phyloP scores from a whole-genome alignment of 2,329 filamentous ascomycete genomes.

The Ceratocystis smalleyi region DNA sequence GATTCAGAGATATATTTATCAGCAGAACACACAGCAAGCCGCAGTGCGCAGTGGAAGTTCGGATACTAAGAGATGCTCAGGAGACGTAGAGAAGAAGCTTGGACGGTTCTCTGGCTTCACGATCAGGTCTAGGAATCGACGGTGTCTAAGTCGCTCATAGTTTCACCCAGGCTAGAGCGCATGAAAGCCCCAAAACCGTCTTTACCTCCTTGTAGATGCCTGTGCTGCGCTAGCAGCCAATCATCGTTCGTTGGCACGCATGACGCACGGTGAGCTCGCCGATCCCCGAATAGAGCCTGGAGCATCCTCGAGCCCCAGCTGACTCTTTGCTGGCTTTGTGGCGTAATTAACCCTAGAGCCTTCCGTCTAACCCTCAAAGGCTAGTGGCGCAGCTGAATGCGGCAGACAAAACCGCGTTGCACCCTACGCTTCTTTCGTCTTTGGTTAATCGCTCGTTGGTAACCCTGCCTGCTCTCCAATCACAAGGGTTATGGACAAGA shows the following conservation, averaged over 20 bases:
- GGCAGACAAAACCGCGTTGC: too few relatives aligned
- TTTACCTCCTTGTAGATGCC: not conserved
- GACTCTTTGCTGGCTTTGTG: not conserved
- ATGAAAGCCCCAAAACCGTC: too few relatives aligned
- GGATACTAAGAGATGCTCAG: too few relatives aligned
- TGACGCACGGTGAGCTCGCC: slow-evolving; percentile 3
- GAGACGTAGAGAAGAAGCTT: not conserved
- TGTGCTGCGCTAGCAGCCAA: not conserved
- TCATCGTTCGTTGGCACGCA: not conserved
- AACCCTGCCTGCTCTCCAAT: accelerated
- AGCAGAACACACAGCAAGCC: not conserved
- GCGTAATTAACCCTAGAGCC: not conserved
- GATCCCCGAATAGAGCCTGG: not conserved
- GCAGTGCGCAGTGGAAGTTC: not conserved
- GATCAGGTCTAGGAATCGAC: not conserved
- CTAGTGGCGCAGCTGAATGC: too few relatives aligned
- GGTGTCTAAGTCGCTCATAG: not conserved
- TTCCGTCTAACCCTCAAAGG: not conserved
- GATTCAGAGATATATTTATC: not conserved
- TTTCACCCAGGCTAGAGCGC: not conserved
- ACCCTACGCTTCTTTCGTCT: too few relatives aligned
- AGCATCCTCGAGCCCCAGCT: not conserved
- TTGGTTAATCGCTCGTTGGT: too few relatives aligned
- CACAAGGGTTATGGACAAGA: not conserved
- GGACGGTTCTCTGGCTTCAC: slow-evolving; percentile 3